Base-by-base conservation (phyloP, 2,329 filamentous ascomycete species). In the Uncinocarpus reesii region DNA sequence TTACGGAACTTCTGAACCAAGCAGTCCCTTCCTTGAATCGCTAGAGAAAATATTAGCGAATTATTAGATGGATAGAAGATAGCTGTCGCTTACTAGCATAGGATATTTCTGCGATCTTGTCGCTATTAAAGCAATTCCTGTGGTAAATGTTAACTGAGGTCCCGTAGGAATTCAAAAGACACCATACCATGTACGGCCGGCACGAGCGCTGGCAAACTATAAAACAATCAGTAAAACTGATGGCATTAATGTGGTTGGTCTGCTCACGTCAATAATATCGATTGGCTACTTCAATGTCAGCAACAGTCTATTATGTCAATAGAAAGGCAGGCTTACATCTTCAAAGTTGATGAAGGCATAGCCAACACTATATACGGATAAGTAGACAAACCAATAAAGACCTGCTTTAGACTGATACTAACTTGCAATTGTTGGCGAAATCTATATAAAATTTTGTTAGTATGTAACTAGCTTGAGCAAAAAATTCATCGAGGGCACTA, bases 331-430 rank as follows among this genome's bases (percentile, higher is more conserved):
- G 61, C 81, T 77, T 65, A 85, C 82, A 63, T 88, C 81, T 36
- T 81, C 78, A 58, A 96, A 95, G 66, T 98, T 95, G 69, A 98
- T 87, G 67, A 96, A 98, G 0, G 88, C 90, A 65, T 96, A 96
- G 38, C 92, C 92, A 50, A 96, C 90, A 62, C 88, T 94, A 50
- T 16, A 34, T 26, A 46, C 16, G 32, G 46, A 42, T 31, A 36
- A 48, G 35, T 31, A 46, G 26, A 23, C 28, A 8, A 36, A 21
- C 16, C n/a, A 31, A 29, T 7, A 28, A n/a, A 35, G 13, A 15
- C 37, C 8, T 16, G 7, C 15, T 28, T 2, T 16, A 15, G 8
- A 41, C 36, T 28, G 16, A 34, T 23, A 73, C 82, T 68, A 66
- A 86, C 82, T 88, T 89, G 81, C 84, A 87, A 54, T 86, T 80